phyloP scores from a whole-genome alignment of 441 rosid species.

The Bocquillonia castaneifolia region DNA sequence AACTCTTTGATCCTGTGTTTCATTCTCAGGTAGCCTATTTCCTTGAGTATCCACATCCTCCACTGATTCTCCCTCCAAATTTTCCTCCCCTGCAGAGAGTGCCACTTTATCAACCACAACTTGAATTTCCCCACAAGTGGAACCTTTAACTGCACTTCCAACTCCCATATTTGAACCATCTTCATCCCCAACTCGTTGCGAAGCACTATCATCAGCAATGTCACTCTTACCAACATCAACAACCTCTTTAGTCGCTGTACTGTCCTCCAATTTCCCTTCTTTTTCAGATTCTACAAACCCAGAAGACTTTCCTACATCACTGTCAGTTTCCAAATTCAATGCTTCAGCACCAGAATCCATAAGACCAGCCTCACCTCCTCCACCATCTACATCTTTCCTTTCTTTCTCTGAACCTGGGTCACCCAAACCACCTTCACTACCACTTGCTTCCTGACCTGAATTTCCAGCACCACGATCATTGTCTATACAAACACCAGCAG shows the following conservation, averaged over 20 bases:
- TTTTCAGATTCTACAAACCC: slow-evolving; percentile 17
- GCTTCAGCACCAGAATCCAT: slow-evolving; percentile 17
- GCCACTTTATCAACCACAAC: slow-evolving; percentile 4
- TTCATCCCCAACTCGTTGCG: slow-evolving; percentile 3
- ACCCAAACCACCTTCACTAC: slow-evolving; percentile 7
- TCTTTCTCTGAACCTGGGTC: slow-evolving; percentile 19
- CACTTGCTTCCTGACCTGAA: slow-evolving; percentile 23
- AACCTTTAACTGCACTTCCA: slow-evolving; percentile 18
- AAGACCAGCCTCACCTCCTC: slow-evolving; percentile 13
- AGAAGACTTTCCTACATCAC: slow-evolving; percentile 5
- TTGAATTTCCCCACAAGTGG: slow-evolving; percentile 21
- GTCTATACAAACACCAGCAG: slow-evolving; percentile 40
- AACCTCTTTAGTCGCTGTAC: slow-evolving; percentile 10
- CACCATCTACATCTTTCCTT: slow-evolving; percentile 7
- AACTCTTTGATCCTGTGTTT: slow-evolving; percentile 13
- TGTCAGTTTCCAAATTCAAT: slow-evolving; percentile 3
- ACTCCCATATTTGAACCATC: slow-evolving; percentile 9
- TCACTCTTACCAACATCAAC: slow-evolving; percentile 1
- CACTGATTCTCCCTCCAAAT: slow-evolving; percentile 8
- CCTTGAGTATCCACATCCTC: slow-evolving; percentile 14
- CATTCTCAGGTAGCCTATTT: slow-evolving; percentile 12
- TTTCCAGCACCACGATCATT: slow-evolving; percentile 29
- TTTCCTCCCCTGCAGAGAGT: slow-evolving; percentile 1
- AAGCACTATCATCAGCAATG: slow-evolving; percentile 14
- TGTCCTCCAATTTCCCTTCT: slow-evolving; percentile 9